Evolutionary conservation across 2,329 filamentous ascomycete genomes (phyloP), one percentile per base, ranked within the genome.

Genomic region (Penicillium freii): DNA sequence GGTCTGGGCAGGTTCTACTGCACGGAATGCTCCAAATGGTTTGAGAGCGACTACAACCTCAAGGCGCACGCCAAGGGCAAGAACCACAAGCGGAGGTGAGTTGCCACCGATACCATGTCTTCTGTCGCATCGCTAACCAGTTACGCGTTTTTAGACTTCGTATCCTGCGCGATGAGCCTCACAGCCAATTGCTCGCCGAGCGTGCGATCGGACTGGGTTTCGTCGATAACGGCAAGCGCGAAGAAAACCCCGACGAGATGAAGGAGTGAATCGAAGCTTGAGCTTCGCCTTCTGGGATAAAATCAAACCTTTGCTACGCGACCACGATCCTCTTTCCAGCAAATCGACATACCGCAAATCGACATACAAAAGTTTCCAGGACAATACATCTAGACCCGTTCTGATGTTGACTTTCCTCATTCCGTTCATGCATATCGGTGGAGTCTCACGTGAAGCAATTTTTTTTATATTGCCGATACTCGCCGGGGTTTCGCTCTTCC

Each of bases 11-110:
- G 86, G 66, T 87, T 87, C 73, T 97, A 97, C 76, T 99, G 94
- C 75, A 81, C 89, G 17, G 90, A 96, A 76, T 99, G 94, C 75
- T 89, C 94, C 62, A 97, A 96, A 79, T 97, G 91, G 88, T 97
- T 95, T 74, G 93, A 97, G 74, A 89, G 87, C 49, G 89, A 94
- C 64, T 75, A 83, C 67, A 95, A 90, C 66, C 79, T 96, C 57
- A 80, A 82, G 36, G 81, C 84, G 29, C 94, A 99, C 77, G 81
- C 82, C 56, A 91, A 89, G 74, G 91, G 91, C 67, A 99, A 97
- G 78, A 91, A 90, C 63, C 94, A 99, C 78, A 97, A 92, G 84
- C 86, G 92, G 80, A 89, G 89, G 90, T 91, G 71, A 51, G 71
- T 65, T 17, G 29, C 9, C 13, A 10, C 13, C 21, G 19, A 31